These are phyloP conservation scores for Craterostigma plantagineum DNA, from an alignment of 257 asterid genomes.

Conservation along the genomic window DNA sequence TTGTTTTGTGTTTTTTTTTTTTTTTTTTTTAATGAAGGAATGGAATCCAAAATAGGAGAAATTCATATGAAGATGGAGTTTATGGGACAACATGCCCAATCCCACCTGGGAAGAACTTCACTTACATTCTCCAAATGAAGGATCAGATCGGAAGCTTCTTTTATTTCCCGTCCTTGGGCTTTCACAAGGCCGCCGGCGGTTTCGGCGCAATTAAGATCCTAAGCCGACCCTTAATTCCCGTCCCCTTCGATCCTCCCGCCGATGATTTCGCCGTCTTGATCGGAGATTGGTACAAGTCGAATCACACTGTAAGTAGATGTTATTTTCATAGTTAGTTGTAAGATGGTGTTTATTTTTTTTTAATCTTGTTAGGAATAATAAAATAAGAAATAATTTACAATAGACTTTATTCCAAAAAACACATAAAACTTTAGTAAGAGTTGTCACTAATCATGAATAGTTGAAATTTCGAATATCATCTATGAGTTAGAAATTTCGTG, in stretches of 20 bases:
- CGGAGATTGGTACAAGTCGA: slow-evolving; percentile 75
- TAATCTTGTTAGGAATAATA: too few species aligned
- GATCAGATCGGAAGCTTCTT: slow-evolving; percentile 94
- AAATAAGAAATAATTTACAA: too few species aligned
- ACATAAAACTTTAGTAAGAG: too few species aligned
- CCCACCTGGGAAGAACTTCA: slow-evolving; percentile 78
- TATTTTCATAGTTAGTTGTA: too few species aligned
- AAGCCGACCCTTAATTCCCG: slow-evolving; percentile 79
- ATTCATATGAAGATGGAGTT: slow-evolving; percentile 79
- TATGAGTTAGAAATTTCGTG: too few species aligned
- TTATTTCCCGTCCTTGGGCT: slow-evolving; percentile 71
- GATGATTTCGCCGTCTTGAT: slow-evolving; percentile 51
- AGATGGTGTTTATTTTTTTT: too few species aligned
- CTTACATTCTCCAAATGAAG: slow-evolving; percentile 80
- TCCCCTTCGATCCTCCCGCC: slow-evolving; percentile 56
- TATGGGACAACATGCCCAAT: slow-evolving; percentile 93
- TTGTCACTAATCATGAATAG: too few species aligned
- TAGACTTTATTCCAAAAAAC: too few species aligned
- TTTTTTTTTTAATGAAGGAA: slow-evolving; percentile 26
- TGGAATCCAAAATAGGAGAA: slow-evolving; percentile 79
- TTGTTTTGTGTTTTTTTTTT: too few species aligned
- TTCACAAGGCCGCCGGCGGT: slow-evolving; percentile 94
- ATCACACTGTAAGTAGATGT: slow-evolving; percentile 54
- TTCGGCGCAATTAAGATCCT: slow-evolving; percentile 74
- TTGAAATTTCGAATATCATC: too few species aligned